Conservation (phyloP, 495 filamentous ascomycete genomes). For the Aspergillus diversus region DNA sequence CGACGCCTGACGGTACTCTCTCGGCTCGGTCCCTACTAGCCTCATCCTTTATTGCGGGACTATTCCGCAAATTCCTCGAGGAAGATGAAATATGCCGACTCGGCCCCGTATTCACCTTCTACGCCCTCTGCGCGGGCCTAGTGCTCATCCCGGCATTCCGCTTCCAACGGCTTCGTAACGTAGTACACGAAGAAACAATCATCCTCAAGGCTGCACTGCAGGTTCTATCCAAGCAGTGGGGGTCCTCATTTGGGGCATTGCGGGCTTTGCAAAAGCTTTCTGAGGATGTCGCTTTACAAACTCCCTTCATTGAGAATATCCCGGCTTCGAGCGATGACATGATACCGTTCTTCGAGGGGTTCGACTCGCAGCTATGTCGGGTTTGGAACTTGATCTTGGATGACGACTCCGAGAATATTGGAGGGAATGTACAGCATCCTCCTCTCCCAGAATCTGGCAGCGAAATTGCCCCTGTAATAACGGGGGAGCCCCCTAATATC, state of each 20-base stretch:
- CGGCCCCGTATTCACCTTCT: slow-evolving; percentile 4
- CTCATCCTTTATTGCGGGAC: slow-evolving; percentile 5
- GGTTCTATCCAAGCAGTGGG: slow-evolving; percentile 8
- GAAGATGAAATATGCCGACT: slow-evolving; percentile 10
- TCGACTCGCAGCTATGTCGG: neutral
- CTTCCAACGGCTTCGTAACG: neutral
- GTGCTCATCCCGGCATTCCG: slow-evolving; percentile 1
- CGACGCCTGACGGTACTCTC: neutral
- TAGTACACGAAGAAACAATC: slow-evolving; percentile 1
- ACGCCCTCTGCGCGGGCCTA: slow-evolving; percentile 4
- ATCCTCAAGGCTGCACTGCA: slow-evolving; percentile 6
- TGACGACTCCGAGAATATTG: neutral
- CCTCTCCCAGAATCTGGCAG: neutral
- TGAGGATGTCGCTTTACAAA: neutral
- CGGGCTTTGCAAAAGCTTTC: neutral
- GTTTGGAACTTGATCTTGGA: neutral
- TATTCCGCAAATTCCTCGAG: slow-evolving; percentile 14
- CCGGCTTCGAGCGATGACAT: neutral
- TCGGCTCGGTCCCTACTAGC: slow-evolving; percentile 2
- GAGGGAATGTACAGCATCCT: neutral
- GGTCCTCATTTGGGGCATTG: neutral
- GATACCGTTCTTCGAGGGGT: neutral
- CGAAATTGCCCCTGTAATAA: neutral
- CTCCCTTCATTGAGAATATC: neutral
- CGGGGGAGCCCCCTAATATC: neutral